A percentile compares a stretch with the other conserved stretches of the same genome.
phyloP scores from a whole-genome alignment of 441 rosid genomes.

The Populus hybrid region DNA sequence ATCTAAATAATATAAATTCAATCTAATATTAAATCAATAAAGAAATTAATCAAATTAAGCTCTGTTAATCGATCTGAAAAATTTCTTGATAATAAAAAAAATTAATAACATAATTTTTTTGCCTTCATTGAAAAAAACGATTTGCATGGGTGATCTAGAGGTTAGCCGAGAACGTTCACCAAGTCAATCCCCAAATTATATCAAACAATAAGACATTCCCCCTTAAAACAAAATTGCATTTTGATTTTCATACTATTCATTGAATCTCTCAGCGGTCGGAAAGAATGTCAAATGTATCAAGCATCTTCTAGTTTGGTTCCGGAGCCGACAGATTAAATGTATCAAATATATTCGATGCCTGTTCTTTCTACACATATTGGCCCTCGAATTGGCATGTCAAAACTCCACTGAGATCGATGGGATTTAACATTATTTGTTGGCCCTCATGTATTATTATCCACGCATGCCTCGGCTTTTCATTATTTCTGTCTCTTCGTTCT shows the following conservation, averaged over 20 bases:
- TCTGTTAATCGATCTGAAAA: no score
- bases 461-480: background rate
- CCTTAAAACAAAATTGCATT: background rate
- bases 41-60: no score
- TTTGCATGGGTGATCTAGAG: no score
- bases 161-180: no score
- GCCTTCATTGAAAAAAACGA: no score
- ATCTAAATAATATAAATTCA: no score
- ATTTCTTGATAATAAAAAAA: no score
- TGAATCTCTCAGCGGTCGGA: background rate
- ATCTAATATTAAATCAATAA: no score
- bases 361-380: background rate
- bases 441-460: background rate
- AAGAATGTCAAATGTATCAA: background rate
- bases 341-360: background rate
- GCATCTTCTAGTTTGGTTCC: background rate
- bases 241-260: background rate
- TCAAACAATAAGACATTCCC: background rate
- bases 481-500: background rate
- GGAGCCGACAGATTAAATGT: background rate
- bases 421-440: background rate
- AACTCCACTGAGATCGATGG: background rate
- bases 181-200: no score
- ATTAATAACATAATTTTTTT: no score
- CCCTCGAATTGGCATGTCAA: background rate